These are phyloP conservation scores for Arabidopsis hybrid DNA, from an alignment of 441 rosid genomes.

Conservation along the genomic window DNA sequence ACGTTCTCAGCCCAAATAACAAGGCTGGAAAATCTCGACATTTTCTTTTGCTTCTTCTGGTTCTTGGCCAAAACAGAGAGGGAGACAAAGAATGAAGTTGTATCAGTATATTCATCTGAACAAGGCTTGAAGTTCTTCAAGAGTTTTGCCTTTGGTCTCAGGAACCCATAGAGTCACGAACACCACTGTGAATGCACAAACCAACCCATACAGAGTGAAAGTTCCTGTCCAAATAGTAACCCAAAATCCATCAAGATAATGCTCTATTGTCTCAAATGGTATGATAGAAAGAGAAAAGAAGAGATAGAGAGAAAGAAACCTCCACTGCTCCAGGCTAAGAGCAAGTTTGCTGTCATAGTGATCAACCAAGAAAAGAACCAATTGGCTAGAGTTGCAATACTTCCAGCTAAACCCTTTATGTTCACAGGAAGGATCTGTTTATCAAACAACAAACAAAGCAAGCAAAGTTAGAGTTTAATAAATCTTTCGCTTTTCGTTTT, in stretches of 20 bases:
- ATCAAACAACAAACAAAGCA: conserved; percentile 11
- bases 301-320: conserved; percentile 46
- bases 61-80: conserved; percentile 35
- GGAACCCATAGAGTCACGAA: conserved; percentile 72
- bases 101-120: conserved; percentile 54
- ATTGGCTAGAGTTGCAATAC: conserved; percentile 67
- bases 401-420: conserved; percentile 77
- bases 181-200: conserved; percentile 55
- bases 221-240: conserved; percentile 55
- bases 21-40: conserved; percentile 33
- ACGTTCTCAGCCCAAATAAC: conserved; percentile 24
- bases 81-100: conserved; percentile 17
- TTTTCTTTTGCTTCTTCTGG: conserved; percentile 38
- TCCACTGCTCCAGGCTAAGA: conserved; percentile 73
- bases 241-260: conserved; percentile 15
- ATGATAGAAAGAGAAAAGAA: conserved; percentile 31
- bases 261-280: not conserved
- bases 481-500: not conserved
- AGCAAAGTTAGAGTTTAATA: conserved; percentile 20
- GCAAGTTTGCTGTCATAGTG: conserved; percentile 79
- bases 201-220: conserved; percentile 56
- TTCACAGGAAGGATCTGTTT: conserved; percentile 75
- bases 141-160: conserved; percentile 77
- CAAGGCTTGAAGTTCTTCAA: conserved; percentile 75
- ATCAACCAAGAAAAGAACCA: conserved; percentile 59